Base-by-base conservation (phyloP, 768 basidiomycete genomes). In the Sarcodon sp. region DNA sequence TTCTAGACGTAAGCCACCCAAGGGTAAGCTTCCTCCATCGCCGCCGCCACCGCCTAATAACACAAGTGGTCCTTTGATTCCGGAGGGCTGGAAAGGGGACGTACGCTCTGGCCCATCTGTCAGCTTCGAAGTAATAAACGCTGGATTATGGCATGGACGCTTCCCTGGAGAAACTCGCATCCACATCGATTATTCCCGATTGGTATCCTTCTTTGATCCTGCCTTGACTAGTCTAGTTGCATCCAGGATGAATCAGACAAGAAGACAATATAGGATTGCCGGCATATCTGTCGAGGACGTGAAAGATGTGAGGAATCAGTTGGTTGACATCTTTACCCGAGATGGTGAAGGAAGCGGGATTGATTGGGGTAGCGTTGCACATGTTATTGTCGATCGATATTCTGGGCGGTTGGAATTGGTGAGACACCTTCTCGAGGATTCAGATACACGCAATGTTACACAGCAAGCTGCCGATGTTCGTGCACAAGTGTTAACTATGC, bases 181-280 rank as follows among this genome's bases (percentile, higher is more conserved):
- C 27, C 51, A 55, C 15, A 46, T 69, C 21, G 64, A 69, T 43
- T 56, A 64, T 10, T 34, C 65, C 6, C 53, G 60, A 11, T 38
- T 69, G 13, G 50, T 67, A 8, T 67, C 68, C 3, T 64, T 69
- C 53, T 69, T 69, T 27, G 65, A 69, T 45, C 56, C 57, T 4
- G 33, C 53, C 34, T 59, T 65, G 2, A 56, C 33, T 0, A 66
- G 65, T 2, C 54, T 68, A 13, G 48, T 66, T 12, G 7, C 33
- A 4, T 34, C 51, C 18, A 59, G 67, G 33, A 53, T 50, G 1
- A 55, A 53, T 0, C 49, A 51, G 37, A 55, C 62, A 15, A 59
- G 64, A 12, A 56, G 56, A 53, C 57, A 60, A n/a, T 65, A 68
- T 47, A 65, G 66, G 2, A 45, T 57, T 3, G 37, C 44, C 34